Base-by-base conservation (phyloP, 1,284 basidiomycete species). In the Vanrija sp. region DNA sequence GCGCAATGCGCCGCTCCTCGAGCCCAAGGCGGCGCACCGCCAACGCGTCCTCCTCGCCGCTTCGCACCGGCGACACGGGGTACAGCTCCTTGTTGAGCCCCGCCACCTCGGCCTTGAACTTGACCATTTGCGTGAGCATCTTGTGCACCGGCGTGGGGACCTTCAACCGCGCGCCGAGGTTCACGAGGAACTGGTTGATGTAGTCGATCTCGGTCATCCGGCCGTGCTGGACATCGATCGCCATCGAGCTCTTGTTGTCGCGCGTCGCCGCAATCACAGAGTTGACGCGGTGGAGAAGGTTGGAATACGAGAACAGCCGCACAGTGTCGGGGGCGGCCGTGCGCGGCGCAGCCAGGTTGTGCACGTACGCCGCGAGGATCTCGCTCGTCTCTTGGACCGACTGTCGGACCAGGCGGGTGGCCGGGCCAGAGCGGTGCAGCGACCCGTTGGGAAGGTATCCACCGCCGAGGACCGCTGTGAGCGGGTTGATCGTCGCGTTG, bases 401-500 rank as follows among this genome's bases (percentile, higher is more conserved):
- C 38, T 76, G 70, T 3, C 68, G 62, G 53, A 81, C 73, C 45
- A 88, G 75, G 24, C 73, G 74, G 7, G 65, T 60, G 1, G 82
- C 80, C 8, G 78, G 74, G 0, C 63, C 48, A 10, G 81, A 74
- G 6, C 71, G 67, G 63, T 85, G 79, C 22, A 91, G 71, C 1
- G 85, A 82, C 18, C 91, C 92, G 66, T 96, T 97, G 51, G 82
- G 81, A 64, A 91, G 88, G 43, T 84, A 83, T 0, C 67, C 69
- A 15, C 61, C 59, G 22, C 71, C 72, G 56, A 91, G 78, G 16
- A 97, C 73, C 0, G 90, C 88, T 0, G 92, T 91, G 59, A 98
- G 79, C 0, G 94, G 86, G 68, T 97, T 95, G 75, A 98, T 84
- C 66, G 86, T 82, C 14, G 86, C 80, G 71, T 96, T 94, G 60